These are phyloP conservation scores for Ceratobasidium theobromae DNA, from an alignment of 1,284 basidiomycete species.

Conservation along the genomic window DNA sequence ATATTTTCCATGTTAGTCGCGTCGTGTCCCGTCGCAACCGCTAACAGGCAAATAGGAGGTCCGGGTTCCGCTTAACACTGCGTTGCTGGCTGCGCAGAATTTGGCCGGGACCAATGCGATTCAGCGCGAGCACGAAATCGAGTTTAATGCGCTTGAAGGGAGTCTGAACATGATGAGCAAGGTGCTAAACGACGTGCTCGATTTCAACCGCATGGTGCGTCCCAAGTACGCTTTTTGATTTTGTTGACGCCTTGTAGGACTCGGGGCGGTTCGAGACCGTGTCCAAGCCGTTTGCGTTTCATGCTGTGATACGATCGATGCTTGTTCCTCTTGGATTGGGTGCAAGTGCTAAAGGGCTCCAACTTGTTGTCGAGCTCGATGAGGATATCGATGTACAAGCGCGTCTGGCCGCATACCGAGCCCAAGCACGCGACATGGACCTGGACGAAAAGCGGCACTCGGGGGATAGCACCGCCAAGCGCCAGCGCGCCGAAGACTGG, in stretches of 20 bases:
- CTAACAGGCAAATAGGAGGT: too few relatives aligned
- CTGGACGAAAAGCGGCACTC: background rate
- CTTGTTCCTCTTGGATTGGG: conserved; percentile 75
- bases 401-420: conserved; percentile 58
- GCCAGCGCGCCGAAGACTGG: conserved; percentile 40
- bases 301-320: conserved; percentile 77
- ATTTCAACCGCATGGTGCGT: conserved; percentile 49
- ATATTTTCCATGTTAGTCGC: conserved; percentile 65
- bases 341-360: conserved; percentile 68
- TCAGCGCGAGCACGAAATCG: conserved; percentile 63
- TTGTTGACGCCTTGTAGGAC: conserved; percentile 65
- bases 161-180: conserved; percentile 88
- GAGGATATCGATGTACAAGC: conserved; percentile 67
- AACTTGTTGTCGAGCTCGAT: conserved; percentile 72
- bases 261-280: conserved; percentile 75
- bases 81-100: conserved; percentile 85
- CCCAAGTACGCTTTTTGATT: background rate
- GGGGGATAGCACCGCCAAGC: background rate
- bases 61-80: conserved; percentile 88
- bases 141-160: conserved; percentile 78
- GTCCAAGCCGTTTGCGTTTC: conserved; percentile 75
- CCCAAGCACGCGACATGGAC: conserved; percentile 45
- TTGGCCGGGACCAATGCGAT: conserved; percentile 73
- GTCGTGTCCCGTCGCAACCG: too few relatives aligned
- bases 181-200: conserved; percentile 86